Conservation (phyloP, 2,329 filamentous ascomycete species). For the Acrocalymma vagum region DNA sequence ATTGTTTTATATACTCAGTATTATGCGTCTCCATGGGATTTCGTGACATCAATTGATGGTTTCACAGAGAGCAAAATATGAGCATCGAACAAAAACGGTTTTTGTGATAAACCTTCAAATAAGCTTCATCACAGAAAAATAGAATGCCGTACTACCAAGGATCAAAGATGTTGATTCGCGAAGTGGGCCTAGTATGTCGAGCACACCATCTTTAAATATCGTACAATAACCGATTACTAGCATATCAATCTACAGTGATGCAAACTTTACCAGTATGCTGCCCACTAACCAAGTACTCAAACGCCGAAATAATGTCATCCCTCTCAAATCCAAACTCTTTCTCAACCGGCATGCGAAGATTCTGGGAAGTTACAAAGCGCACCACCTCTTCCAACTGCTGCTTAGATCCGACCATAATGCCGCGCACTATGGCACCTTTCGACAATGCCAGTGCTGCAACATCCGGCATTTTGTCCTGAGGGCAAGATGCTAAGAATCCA, state of each 20-base stretch:
- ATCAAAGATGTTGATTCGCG: too few species aligned
- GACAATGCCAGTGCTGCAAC: conserved; percentile 34
- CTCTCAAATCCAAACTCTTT: conserved; percentile 39
- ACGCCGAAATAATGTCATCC: conserved; percentile 39
- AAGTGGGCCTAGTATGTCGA: too few species aligned
- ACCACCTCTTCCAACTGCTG: conserved; percentile 54
- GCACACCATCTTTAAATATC: too few species aligned
- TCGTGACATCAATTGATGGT: too few species aligned
- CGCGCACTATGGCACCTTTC: conserved; percentile 48
- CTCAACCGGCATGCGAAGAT: conserved; percentile 39
- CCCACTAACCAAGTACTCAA: conserved; percentile 44
- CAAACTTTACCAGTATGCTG: conserved; percentile 38
- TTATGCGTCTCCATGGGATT: too few species aligned
- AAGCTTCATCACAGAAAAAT: too few species aligned
- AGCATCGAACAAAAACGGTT: too few species aligned
- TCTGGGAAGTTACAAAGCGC: conserved; percentile 37
- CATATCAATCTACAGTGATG: conserved; percentile 11
- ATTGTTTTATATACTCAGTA: too few species aligned
- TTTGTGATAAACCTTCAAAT: too few species aligned
- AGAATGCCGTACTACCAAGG: too few species aligned
- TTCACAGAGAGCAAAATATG: too few species aligned
- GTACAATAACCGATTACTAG: too few species aligned
- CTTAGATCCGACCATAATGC: conserved; percentile 67
- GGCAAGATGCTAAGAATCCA: conserved; percentile 46
- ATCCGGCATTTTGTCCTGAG: conserved; percentile 41